These are phyloP conservation scores for Tolypocladium ophioglossoides DNA, from an alignment of 2,329 filamentous ascomycete species.

Conservation along the genomic window DNA sequence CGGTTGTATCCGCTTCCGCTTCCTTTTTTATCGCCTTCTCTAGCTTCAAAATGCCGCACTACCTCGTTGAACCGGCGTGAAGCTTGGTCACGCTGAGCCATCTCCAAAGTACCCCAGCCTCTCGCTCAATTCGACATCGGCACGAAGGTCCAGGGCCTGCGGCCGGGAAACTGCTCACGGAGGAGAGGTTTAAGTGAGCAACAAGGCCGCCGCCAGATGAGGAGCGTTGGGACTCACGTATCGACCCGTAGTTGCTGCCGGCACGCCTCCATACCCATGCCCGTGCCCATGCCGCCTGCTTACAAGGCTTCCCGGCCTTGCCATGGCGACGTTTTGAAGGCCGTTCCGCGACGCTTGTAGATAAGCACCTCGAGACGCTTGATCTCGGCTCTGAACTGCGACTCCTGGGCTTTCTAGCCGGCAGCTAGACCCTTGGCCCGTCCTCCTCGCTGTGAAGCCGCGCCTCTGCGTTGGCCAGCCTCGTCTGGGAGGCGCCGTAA, in stretches of 20 bases:
- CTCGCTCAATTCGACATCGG: background rate
- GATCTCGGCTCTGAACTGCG: background rate
- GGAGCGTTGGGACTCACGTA: background rate
- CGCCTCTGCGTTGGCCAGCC: too few relatives aligned
- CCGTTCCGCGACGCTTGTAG: background rate
- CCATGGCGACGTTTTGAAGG: background rate
- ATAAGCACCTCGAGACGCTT: background rate
- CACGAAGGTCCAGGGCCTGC: background rate
- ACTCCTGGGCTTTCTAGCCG: too few relatives aligned
- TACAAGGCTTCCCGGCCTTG: background rate
- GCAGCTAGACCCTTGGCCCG: too few relatives aligned
- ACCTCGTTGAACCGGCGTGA: too few relatives aligned
- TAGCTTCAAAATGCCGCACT: too few relatives aligned
- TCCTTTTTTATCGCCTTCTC: too few relatives aligned
- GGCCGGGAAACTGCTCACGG: background rate
- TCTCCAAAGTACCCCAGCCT: background rate
- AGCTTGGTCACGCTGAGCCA: too few relatives aligned
- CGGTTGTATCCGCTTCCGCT: too few relatives aligned
- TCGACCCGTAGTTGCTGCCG: background rate
- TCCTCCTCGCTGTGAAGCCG: too few relatives aligned
- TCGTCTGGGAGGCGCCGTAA: too few relatives aligned
- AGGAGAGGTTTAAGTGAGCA: background rate
- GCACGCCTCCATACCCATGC: background rate
- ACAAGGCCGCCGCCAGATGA: background rate
- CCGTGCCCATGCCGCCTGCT: background rate